Conservation (phyloP, 305 asterid species). For the Caryopteris hybrid region DNA sequence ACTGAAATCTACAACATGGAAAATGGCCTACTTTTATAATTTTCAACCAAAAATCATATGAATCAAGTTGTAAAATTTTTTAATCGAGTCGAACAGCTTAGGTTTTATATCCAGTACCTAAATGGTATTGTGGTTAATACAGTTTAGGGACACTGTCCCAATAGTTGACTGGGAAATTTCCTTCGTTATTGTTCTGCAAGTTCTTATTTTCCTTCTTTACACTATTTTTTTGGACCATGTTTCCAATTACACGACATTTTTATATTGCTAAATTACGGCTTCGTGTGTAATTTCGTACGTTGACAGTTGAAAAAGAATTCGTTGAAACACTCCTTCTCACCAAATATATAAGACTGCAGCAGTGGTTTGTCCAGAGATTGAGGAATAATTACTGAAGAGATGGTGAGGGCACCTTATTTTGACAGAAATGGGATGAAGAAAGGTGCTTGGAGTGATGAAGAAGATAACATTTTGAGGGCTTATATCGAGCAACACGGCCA, state of each 20-base stretch:
- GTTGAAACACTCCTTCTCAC: background rate
- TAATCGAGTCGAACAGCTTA: too few relatives aligned
- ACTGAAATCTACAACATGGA: too few relatives aligned
- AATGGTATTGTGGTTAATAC: too few relatives aligned
- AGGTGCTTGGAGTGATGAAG: conserved; percentile 55
- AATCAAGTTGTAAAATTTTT: too few relatives aligned
- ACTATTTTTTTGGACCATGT: background rate
- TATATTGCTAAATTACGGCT: background rate
- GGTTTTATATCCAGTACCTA: too few relatives aligned
- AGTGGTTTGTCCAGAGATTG: background rate
- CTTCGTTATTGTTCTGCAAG: background rate
- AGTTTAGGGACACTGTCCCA: too few relatives aligned
- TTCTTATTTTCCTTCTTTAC: too few relatives aligned
- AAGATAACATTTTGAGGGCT: conserved; percentile 36
- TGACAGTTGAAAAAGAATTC: background rate
- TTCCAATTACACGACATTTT: background rate
- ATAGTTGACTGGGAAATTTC: background rate
- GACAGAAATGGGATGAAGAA: conserved; percentile 40
- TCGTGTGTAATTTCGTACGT: conserved; percentile 11
- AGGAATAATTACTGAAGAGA: conserved; percentile 1
- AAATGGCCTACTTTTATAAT: too few relatives aligned
- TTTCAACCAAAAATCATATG: too few relatives aligned
- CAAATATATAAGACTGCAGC: background rate
- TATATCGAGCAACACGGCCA: conserved; percentile 28
- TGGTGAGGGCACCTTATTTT: conserved; percentile 35